These are phyloP conservation scores for Cornus florida DNA, from an alignment of 148 eudicot species.

Conservation along the genomic window DNA sequence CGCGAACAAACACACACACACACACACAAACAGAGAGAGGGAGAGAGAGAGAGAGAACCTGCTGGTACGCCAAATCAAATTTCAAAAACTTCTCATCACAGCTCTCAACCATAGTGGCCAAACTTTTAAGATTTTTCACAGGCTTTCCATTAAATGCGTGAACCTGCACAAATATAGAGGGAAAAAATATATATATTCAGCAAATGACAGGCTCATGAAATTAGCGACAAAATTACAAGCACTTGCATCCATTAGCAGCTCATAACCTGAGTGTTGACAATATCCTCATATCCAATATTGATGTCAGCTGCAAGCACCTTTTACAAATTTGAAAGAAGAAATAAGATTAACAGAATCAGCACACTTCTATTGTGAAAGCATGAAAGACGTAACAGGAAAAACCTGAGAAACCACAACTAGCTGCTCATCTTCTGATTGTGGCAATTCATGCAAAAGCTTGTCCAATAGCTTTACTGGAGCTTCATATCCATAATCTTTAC, in stretches of 20 bases:
- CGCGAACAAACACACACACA: too few relatives aligned
- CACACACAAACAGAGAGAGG: background rate
- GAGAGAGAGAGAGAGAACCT: conserved; percentile 43
- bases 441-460: conserved; percentile 82
- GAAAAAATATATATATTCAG: background rate
- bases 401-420: conserved; percentile 96
- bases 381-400: background rate
- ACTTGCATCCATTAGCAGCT: conserved; percentile 1
- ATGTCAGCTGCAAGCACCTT: conserved; percentile 95
- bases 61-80: conserved; percentile 81
- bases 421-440: conserved; percentile 74
- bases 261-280: conserved; percentile 85
- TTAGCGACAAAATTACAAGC: background rate
- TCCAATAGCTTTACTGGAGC: conserved; percentile 94
- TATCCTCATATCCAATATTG: conserved; percentile 90
- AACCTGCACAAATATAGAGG: conserved; percentile 46
- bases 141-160: conserved; percentile 80
- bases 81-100: conserved; percentile 82
- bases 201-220: background rate
- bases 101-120: conserved; percentile 84
- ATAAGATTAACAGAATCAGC: background rate
- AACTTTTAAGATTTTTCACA: conserved; percentile 81
- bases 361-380: background rate
- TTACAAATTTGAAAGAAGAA: conserved; percentile 13
- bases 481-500: conserved; percentile 84